A percentile compares a stretch with the other conserved stretches of the same genome.
These are phyloP conservation scores for Thecaphora thlaspeos DNA, from an alignment of 1,284 basidiomycete species.

Conservation along the genomic window DNA sequence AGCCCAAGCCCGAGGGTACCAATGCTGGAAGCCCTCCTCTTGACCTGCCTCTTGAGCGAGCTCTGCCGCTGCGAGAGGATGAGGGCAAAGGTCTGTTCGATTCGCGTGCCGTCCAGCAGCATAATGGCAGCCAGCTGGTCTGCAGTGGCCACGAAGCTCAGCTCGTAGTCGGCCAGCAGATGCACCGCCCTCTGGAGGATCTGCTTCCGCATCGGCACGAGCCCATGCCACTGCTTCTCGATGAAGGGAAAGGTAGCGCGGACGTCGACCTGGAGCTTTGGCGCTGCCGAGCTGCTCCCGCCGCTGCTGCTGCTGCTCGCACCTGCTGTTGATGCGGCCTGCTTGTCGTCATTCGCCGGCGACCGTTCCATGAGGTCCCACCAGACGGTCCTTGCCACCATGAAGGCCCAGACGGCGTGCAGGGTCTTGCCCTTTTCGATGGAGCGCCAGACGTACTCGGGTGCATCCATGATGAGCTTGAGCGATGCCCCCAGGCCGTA, in stretches of 20 bases:
- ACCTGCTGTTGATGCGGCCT: slow-evolving; percentile 21
- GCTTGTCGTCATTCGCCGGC: neutral
- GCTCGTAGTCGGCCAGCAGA: slow-evolving; percentile 25
- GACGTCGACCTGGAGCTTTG: slow-evolving; percentile 8
- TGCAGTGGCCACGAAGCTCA: slow-evolving; percentile 19
- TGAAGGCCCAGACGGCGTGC: slow-evolving; percentile 39
- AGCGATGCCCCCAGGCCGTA: slow-evolving; percentile 35
- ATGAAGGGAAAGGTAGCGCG: slow-evolving; percentile 39
- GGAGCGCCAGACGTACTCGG: slow-evolving; percentile 42
- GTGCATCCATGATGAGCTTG: slow-evolving; percentile 40
- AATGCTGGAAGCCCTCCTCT: neutral
- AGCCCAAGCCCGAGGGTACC: too few relatives aligned
- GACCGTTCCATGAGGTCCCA: slow-evolving; percentile 22
- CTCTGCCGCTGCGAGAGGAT: slow-evolving; percentile 29
- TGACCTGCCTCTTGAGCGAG: neutral
- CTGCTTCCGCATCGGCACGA: slow-evolving; percentile 43
- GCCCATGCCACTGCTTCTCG: slow-evolving; percentile 37
- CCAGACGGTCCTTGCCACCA: slow-evolving; percentile 31
- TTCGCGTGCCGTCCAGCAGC: slow-evolving; percentile 25
- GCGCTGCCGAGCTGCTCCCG: too few relatives aligned
- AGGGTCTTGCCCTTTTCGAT: slow-evolving; percentile 42
- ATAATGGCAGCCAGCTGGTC: slow-evolving; percentile 31
- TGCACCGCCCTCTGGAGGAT: slow-evolving; percentile 25
- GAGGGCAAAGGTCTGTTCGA: slow-evolving; percentile 15
- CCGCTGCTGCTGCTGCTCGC: too few relatives aligned